phyloP scores from a whole-genome alignment of 495 filamentous ascomycete genomes.

The Parachaetomium inaequale region DNA sequence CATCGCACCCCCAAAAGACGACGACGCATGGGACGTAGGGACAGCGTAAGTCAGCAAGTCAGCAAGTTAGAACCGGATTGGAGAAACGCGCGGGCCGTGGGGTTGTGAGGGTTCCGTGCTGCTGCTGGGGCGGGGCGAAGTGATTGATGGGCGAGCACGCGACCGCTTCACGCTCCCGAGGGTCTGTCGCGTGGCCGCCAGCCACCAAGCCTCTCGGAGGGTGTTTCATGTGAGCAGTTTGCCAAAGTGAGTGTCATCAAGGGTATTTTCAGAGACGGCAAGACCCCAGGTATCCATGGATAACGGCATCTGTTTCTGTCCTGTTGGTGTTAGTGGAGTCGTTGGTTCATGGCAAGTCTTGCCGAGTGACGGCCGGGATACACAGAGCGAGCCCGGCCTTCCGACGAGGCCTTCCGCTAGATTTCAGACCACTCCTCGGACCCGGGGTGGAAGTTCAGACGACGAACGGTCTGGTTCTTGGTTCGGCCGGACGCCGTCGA shows the following conservation, averaged over 20 bases:
- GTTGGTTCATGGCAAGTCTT: neutral
- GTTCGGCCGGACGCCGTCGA: neutral
- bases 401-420: too few species aligned
- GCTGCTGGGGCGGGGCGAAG: neutral
- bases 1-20: neutral
- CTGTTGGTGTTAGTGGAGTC: neutral
- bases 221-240: slow-evolving; percentile 1
- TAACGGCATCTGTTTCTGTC: neutral
- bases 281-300: neutral
- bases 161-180: neutral
- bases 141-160: neutral
- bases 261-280: neutral
- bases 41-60: neutral
- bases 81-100: neutral
- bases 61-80: neutral
- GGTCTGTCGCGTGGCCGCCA: neutral
- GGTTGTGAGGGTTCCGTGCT: neutral
- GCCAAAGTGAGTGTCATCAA: neutral
- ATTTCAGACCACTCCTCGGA: too few species aligned
- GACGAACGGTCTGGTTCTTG: neutral
- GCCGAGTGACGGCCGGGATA: neutral
- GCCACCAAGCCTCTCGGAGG: neutral
- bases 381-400: neutral
- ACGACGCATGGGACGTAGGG: neutral
- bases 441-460: neutral